Evolutionary conservation across 345 rosid genomes (phyloP).

Genomic region (Physaria fendleri): DNA sequence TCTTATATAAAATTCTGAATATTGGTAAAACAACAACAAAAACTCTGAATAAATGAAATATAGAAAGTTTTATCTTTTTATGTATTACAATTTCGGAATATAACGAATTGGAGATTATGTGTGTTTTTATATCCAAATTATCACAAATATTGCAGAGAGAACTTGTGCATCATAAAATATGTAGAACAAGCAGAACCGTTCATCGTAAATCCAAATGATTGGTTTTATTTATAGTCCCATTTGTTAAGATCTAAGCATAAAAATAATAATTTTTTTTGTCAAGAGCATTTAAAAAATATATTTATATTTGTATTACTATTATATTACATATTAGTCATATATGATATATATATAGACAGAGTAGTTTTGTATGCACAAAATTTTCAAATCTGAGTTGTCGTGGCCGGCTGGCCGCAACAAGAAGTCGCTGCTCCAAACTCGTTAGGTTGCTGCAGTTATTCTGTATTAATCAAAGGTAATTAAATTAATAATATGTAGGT

Average conservation of each 20-base stretch:
- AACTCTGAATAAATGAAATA: not conserved
- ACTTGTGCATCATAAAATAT: too few relatives aligned
- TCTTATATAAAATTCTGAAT: too few relatives aligned
- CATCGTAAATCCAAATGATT: too few relatives aligned
- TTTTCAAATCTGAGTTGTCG: slow-evolving; percentile 20
- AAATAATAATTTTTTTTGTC: too few relatives aligned
- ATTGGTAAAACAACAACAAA: too few relatives aligned
- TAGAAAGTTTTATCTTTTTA: not conserved
- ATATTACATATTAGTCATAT: not conserved
- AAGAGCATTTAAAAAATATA: too few relatives aligned
- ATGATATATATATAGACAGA: too few relatives aligned
- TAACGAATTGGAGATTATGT: not conserved
- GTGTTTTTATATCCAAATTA: not conserved
- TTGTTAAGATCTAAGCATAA: not conserved
- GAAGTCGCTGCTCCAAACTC: slow-evolving; percentile 30
- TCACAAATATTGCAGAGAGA: too few relatives aligned
- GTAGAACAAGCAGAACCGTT: too few relatives aligned
- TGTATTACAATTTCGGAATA: not conserved
- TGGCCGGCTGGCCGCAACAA: slow-evolving; percentile 30
- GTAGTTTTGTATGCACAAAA: not conserved
- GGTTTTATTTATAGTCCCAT: not conserved
- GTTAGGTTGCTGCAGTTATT: slow-evolving; percentile 28
- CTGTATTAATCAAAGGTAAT: not conserved
- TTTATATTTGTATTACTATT: too few relatives aligned
- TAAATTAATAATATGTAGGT: not conserved